A percentile compares a stretch with the other conserved stretches of the same genome.
These are phyloP conservation scores for Parasarocladium wereldwijsianum DNA, from an alignment of 2,329 filamentous ascomycete species.

Conservation along the genomic window DNA sequence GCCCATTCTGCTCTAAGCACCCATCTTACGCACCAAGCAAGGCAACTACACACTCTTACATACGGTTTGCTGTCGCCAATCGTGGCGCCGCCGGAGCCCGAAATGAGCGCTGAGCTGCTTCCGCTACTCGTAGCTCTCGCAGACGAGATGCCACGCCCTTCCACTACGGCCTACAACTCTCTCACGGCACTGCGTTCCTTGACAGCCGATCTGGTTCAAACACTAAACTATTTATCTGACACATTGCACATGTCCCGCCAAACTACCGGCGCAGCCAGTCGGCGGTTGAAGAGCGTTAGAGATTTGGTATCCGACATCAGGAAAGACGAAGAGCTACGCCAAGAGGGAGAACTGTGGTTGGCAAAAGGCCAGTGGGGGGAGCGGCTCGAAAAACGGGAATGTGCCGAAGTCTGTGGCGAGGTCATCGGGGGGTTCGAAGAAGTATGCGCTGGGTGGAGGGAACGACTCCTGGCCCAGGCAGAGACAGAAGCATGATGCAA, in stretches of 20 bases:
- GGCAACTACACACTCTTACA: slow-evolving; percentile 58
- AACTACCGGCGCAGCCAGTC: slow-evolving; percentile 65
- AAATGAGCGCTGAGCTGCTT: slow-evolving; percentile 53
- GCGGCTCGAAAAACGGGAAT: slow-evolving; percentile 61
- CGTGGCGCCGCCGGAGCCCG: slow-evolving; percentile 44
- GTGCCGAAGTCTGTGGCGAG: slow-evolving; percentile 68
- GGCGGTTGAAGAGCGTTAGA: slow-evolving; percentile 65
- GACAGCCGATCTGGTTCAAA: slow-evolving; percentile 60
- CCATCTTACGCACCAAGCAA: slow-evolving; percentile 61
- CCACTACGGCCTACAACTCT: slow-evolving; percentile 48
- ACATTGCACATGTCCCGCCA: slow-evolving; percentile 90
- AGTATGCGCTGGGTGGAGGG: slow-evolving; percentile 73
- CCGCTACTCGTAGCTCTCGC: slow-evolving; percentile 52
- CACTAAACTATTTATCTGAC: slow-evolving; percentile 76
- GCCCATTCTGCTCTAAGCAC: slow-evolving; percentile 61
- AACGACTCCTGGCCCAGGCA: slow-evolving; percentile 54
- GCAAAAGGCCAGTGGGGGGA: slow-evolving; percentile 72
- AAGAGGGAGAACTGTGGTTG: slow-evolving; percentile 73
- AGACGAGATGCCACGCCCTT: slow-evolving; percentile 50
- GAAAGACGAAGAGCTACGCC: slow-evolving; percentile 65
- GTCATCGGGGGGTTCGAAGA: slow-evolving; percentile 89
- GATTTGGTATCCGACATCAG: slow-evolving; percentile 78
- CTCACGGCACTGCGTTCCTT: slow-evolving; percentile 54
- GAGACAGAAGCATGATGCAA: slow-evolving; percentile 28
- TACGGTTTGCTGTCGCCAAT: slow-evolving; percentile 58